Evolutionary conservation across 2,329 filamentous ascomycete genomes (phyloP).

Genomic region (Aspergillus pseudoglaucus): DNA sequence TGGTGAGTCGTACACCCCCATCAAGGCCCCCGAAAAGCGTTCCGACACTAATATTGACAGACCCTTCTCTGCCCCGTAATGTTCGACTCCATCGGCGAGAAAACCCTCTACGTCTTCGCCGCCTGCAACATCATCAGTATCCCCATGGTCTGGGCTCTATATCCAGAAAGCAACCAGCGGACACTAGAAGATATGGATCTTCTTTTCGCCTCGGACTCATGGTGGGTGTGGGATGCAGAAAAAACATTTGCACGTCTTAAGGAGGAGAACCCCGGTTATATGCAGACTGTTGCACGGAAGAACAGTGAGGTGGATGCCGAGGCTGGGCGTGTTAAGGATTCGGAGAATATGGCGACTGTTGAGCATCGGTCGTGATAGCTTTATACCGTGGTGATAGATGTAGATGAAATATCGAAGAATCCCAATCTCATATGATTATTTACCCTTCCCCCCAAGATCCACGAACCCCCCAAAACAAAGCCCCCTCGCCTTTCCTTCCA

Average conservation of each 20-base stretch:
- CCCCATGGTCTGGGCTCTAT: constrained; percentile 65
- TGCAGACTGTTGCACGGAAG: constrained; percentile 32
- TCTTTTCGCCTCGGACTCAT: constrained; percentile 59
- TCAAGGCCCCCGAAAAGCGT: not conserved
- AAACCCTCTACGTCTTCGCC: constrained; percentile 68
- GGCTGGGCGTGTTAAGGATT: constrained; percentile 15
- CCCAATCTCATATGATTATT: no score
- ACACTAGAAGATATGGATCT: constrained; percentile 71
- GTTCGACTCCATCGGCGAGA: constrained; percentile 59
- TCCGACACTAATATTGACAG: constrained; percentile 14
- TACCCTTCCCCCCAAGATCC: constrained; percentile 1
- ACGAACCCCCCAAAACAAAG: constrained; percentile 28
- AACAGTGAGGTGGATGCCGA: constrained; percentile 28
- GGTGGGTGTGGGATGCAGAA: constrained; percentile 67
- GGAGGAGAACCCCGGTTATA: constrained; percentile 51
- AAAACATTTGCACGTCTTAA: constrained; percentile 57
- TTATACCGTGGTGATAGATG: no score
- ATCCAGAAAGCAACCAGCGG: constrained; percentile 67
- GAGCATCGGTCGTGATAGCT: not conserved
- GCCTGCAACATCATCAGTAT: constrained; percentile 60
- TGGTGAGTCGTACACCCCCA: constrained; percentile 27
- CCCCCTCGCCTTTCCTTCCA: constrained; percentile 19
- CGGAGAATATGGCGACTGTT: not conserved
- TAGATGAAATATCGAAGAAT: no score
- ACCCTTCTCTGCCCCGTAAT: constrained; percentile 53